Base-by-base conservation (phyloP, 208 protist genomes). In the Leptomonas pyrrhocoris region DNA sequence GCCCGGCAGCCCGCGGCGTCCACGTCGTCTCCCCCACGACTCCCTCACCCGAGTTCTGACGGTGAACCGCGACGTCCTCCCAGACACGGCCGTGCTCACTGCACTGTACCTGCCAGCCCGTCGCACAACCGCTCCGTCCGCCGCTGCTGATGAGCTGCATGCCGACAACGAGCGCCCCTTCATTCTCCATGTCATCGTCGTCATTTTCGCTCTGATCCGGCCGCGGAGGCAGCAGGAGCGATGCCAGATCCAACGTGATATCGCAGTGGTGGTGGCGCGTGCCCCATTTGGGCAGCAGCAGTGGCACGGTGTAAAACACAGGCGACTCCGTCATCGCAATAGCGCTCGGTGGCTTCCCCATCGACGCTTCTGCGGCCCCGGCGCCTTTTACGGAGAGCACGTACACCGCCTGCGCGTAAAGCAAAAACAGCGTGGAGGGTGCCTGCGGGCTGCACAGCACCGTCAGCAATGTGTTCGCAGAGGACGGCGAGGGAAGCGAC, bases 91-190 rank as follows among this genome's bases (percentile, higher is more conserved):
- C 59, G 42, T 63, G 30, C 19, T 71, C 61, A 48, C 72, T 77
- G 58, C 64, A 72, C 57, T 77, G 63, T 43, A 77, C 72, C 25
- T 48, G 38, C 72, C 72, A 77, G 36, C n/a, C n/a, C 18, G 72
- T 34, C 30, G 19, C 43, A 40, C 36, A 30, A 1, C 64, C 72
- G 8, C 13, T 34, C 4, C n/a, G 36, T 2, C 72, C 72, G 15
- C 72, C 72, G 23, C 48, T 49, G 58, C 72, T 77, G 64, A 49
- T 28, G 36, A 77, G 48, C 36, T 72, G 72, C 63, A 77, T 53
- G 58, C 72, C 72, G 0, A 57, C 31, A 1, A 77, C 8, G 36
- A 77, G 49, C 0, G n/a, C 58, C 0, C 60, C 72, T 19, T 48
- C 57, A 28, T 27, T n/a, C 28, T 67, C 57, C 0, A 30, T 31